Conservation (phyloP, 768 basidiomycete genomes). For the Dentipellis sp. region DNA sequence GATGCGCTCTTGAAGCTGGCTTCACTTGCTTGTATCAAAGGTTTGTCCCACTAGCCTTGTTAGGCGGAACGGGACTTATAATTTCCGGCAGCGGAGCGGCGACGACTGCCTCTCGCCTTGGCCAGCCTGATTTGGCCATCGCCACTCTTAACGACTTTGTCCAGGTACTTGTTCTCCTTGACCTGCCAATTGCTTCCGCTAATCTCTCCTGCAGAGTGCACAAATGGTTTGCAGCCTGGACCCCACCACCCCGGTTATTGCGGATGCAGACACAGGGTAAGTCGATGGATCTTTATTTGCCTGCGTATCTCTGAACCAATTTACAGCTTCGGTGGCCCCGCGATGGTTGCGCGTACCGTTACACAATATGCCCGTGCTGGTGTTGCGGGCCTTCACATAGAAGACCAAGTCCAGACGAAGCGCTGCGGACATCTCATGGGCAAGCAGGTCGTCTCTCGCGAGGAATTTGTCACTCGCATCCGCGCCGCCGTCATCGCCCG, state of each 20-base stretch:
- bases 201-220: slow-evolving; percentile 33
- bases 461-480: slow-evolving; percentile 66
- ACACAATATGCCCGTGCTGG: slow-evolving; percentile 61
- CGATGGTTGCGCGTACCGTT: slow-evolving; percentile 69
- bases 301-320: background rate
- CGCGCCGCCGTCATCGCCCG: slow-evolving; percentile 72
- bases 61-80: too few relatives aligned
- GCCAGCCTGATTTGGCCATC: slow-evolving; percentile 72
- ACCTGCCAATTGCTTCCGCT: background rate
- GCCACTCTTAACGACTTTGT: slow-evolving; percentile 74
- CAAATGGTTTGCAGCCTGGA: slow-evolving; percentile 62
- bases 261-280: slow-evolving; percentile 74
- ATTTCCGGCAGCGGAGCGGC: slow-evolving; percentile 49
- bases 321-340: slow-evolving; percentile 56
- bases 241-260: slow-evolving; percentile 62
- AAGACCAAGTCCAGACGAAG: slow-evolving; percentile 79
- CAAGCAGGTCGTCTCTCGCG: slow-evolving; percentile 74
- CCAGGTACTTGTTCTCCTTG: slow-evolving; percentile 27
- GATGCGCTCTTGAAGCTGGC: slow-evolving; percentile 73
- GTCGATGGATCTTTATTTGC: slow-evolving; percentile 2
- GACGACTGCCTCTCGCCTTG: slow-evolving; percentile 70
- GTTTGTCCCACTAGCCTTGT: slow-evolving; percentile 20
- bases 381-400: slow-evolving; percentile 69
- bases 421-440: slow-evolving; percentile 74
- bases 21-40: slow-evolving; percentile 74